A percentile compares a stretch with the other conserved stretches of the same genome.
Evolutionary conservation across 257 asterid genomes (phyloP).

Genomic region (Marsdenia floribunda): DNA sequence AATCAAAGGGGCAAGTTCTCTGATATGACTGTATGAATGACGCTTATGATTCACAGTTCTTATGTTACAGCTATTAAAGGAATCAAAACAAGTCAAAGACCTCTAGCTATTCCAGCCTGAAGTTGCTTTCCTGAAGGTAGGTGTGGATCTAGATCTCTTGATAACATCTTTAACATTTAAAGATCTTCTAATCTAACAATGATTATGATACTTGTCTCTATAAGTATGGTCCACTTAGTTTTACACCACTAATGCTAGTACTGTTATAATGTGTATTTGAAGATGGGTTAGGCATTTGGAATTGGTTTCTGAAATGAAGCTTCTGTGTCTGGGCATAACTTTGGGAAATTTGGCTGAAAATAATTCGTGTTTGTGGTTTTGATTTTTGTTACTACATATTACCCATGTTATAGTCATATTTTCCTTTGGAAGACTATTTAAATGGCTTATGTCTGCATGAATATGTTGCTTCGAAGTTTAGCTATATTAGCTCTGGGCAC

Average conservation of each 20-base stretch:
- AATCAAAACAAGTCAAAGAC: too few relatives aligned
- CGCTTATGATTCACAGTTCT: too few relatives aligned
- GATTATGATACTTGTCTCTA: not conserved
- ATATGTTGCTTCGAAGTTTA: too few relatives aligned
- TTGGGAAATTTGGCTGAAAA: not conserved
- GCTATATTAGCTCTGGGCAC: too few relatives aligned
- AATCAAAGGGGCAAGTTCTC: too few relatives aligned
- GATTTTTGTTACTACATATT: not conserved
- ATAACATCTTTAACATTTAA: not conserved
- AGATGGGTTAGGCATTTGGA: not conserved
- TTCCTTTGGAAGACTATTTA: too few relatives aligned
- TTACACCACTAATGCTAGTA: not conserved
- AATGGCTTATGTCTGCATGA: too few relatives aligned
- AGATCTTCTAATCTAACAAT: not conserved
- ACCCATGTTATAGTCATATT: too few relatives aligned
- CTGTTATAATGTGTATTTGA: not conserved
- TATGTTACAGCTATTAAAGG: too few relatives aligned
- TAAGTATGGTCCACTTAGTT: not conserved
- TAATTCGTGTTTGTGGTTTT: not conserved
- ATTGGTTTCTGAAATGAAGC: not conserved
- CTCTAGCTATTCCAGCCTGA: too few relatives aligned
- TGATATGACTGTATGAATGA: too few relatives aligned
- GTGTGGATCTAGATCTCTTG: not conserved
- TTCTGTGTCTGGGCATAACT: not conserved
- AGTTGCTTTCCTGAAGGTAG: too few relatives aligned